Evolutionary conservation across 129 eudicot genomes (phyloP), one percentile per base, ranked within the genome.

Genomic region (Calendula officinalis): DNA sequence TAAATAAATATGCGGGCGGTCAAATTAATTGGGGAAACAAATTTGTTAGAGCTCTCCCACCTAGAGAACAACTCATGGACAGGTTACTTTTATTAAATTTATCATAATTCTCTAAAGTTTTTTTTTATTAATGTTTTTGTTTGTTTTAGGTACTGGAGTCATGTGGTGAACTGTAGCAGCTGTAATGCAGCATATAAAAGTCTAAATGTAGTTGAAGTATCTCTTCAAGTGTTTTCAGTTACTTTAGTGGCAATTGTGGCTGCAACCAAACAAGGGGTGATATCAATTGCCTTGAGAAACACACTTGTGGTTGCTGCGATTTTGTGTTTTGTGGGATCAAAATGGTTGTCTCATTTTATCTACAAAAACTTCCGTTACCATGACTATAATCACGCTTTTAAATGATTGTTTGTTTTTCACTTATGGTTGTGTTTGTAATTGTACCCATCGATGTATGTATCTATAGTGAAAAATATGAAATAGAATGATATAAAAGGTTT

Each of bases 81-180:
- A 87, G 91, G 95, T 22, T 22, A n/a, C n/a, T n/a, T n/a, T n/a
- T n/a, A n/a, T n/a, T n/a, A n/a, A n/a, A n/a, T n/a, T n/a, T n/a
- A n/a, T n/a, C n/a, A n/a, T 79, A 39, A 71, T 8, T 52, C 4
- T 0, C 22, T 6, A 12, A 48, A 1, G 3, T 7, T 7, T 5
- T 14, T 60, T 12, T 30, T 30, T 6, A 45, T 45, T 34, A 16
- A 40, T 6, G 30, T 22, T 22, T 22, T 8, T 6, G 11, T 7
- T 72, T 53, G 12, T 74, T 55, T 78, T 80, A 87, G 95, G 83
- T 87, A 87, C 64, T 69, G 95, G 95, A 41, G 81, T 5, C 95
- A 87, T 32, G 79, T 77, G 22, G 81, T 81, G 71, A 81, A 69
- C 37, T 87, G 95, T 16, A 67, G 81, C 67, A 83, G 95, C 60